Conservation (phyloP, 2,329 filamentous ascomycete species). For the Ceratocystis ficicola region DNA sequence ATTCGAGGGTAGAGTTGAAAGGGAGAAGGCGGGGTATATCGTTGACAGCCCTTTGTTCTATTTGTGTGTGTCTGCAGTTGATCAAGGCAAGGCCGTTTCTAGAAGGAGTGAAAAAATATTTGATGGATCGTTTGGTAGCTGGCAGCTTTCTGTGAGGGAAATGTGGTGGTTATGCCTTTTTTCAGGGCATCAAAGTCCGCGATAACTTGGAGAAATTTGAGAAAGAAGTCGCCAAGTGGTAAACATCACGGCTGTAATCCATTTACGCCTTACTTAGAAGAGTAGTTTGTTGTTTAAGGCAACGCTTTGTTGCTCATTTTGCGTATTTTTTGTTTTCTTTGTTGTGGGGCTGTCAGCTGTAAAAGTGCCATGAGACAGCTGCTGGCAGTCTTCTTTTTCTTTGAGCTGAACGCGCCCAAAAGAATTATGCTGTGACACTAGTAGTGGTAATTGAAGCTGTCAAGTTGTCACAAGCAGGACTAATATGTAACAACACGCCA, state of each 20-base stretch:
- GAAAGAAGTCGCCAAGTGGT: conserved; percentile 1
- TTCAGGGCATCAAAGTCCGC: background rate
- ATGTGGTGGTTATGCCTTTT: background rate
- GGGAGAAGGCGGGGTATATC: conserved; percentile 13
- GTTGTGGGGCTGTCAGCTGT: conserved; percentile 11
- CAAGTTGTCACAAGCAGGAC: conserved; percentile 5
- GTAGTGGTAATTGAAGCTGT: background rate
- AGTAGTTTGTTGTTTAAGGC: conserved; percentile 20
- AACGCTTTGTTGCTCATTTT: conserved; percentile 20
- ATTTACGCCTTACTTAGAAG: conserved; percentile 9
- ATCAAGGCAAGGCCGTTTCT: background rate
- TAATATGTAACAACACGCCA: background rate
- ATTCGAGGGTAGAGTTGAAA: background rate
- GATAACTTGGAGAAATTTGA: conserved; percentile 5
- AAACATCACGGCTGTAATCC: background rate
- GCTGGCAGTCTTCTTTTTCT: background rate
- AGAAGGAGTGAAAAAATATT: background rate
- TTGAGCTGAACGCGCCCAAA: conserved; percentile 2
- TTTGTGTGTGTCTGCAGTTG: background rate
- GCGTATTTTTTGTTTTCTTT: conserved; percentile 30
- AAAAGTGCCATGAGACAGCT: background rate
- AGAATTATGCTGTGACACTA: background rate
- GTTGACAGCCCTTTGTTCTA: background rate
- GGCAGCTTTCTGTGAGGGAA: background rate
- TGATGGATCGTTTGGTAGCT: background rate